Evolutionary conservation across 768 basidiomycete genomes (phyloP), one percentile per base, ranked within the genome.

Genomic region (Cyclocybe aegerita): DNA sequence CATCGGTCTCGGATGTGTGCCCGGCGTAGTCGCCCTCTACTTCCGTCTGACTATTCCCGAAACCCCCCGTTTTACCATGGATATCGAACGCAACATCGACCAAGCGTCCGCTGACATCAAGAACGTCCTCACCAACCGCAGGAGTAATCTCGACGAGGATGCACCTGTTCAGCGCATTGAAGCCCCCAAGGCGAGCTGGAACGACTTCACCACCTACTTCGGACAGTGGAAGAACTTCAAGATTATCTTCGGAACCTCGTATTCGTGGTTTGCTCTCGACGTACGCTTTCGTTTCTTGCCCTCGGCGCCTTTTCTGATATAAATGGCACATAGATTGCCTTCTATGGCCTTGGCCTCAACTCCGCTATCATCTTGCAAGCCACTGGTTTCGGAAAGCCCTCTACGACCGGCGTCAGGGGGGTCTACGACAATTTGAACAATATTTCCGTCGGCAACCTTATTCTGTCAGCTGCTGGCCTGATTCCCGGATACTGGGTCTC

Each of bases 41-140:
- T 94, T 90, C 86, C 90, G 93, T 65, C 79, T 94, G 32, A 93
- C 92, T 17, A 93, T 95, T 61, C 90, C 93, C 3, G 92, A 94
- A 66, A 94, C 92, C 0, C 93, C 93, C 23, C 90, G 93, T 56
- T 81, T 79, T 67, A 96, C 93, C 52, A 93, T 94, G 88, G 93
- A 95, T 74, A 81, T 95, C 52, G 90, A 93, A 67, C 78, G 87
- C 43, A 93, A 94, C 66, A 72, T 95, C 39, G 73, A 79, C 36
- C 88, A 87, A 62, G 93, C 91, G 6, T 49, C 82, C 0, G 69
- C 76, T 30, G 93, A 94, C 59, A 88, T 93, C 55, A 77, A 86
- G 50, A 75, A 77, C 40, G 88, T 90, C 49, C 55, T 93, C 40
- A 70, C 73, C 14, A 72, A 70, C 11, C 79, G 80, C 34, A 70